Percentiles rank a stretch among this genome's conserved stretches.
Evolutionary conservation across 192 early-diverging fungal species (phyloP).

Genomic region (Coemansia sp.): DNA sequence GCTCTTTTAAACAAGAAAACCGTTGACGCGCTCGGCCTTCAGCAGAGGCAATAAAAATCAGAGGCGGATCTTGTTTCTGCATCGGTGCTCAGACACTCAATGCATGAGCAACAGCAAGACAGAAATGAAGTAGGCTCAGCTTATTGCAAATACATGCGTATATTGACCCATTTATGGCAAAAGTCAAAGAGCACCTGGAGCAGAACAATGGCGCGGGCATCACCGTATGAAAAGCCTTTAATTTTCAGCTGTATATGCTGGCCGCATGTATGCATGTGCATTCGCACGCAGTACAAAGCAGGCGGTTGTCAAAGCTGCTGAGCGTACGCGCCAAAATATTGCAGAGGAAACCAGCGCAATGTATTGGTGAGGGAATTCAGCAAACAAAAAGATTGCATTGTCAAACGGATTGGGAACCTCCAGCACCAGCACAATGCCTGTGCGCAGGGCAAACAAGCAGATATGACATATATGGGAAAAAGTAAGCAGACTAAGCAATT

Average conservation of each 20-base stretch:
- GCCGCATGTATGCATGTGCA: neutral
- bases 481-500: slow-evolving; percentile 6
- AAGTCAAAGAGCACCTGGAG: neutral
- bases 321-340: neutral
- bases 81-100: neutral
- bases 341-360: neutral
- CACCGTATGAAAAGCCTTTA: neutral
- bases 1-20: too few relatives aligned
- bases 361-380: neutral
- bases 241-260: slow-evolving; percentile 6
- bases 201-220: neutral
- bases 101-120: neutral
- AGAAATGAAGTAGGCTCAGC: neutral
- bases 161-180: neutral
- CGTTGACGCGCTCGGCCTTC: too few relatives aligned
- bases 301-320: neutral
- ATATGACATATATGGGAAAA: slow-evolving; percentile 9
- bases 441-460: neutral
- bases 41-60: too few relatives aligned
- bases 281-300: neutral
- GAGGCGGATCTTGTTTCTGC: neutral
- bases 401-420: neutral
- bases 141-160: slow-evolving; percentile 1
- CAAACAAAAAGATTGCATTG: neutral
- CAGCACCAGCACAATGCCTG: neutral